Conservation (phyloP, 2,329 filamentous ascomycete species). For the Aureobasidium sp. region DNA sequence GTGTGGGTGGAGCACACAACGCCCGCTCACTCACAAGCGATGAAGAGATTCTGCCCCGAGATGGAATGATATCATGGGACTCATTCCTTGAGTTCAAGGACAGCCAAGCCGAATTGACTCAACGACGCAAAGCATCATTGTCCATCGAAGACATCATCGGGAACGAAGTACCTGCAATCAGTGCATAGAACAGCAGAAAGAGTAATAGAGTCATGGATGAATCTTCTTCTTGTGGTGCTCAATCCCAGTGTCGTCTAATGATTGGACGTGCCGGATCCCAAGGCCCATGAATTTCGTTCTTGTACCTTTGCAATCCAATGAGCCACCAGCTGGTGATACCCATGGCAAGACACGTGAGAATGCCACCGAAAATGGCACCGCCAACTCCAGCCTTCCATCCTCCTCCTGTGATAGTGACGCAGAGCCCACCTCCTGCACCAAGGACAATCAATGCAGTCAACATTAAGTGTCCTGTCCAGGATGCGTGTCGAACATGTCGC, state of each 20-base stretch:
- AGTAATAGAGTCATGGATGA: neutral
- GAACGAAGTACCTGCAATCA: neutral
- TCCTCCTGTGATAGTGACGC: conserved; percentile 48
- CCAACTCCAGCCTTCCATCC: conserved; percentile 54
- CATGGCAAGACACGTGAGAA: conserved; percentile 71
- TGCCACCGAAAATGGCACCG: conserved; percentile 68
- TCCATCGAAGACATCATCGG: neutral
- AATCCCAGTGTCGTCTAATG: conserved; percentile 60
- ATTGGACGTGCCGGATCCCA: conserved; percentile 94
- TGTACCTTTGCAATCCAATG: conserved; percentile 94
- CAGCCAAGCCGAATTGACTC: neutral
- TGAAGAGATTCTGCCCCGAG: neutral
- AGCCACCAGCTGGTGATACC: conserved; percentile 97
- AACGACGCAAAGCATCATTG: neutral
- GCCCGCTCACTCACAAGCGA: neutral
- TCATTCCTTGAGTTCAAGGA: conserved; percentile 7
- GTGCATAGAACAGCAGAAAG: neutral
- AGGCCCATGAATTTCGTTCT: conserved; percentile 95
- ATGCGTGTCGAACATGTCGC: conserved; percentile 75
- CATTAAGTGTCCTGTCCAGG: conserved; percentile 70
- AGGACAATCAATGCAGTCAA: conserved; percentile 72
- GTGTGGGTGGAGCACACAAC: neutral
- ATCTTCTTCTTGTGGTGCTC: conserved; percentile 17
- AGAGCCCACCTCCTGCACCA: conserved; percentile 72
- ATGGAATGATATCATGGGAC: conserved; percentile 2